A percentile compares a stretch with the other conserved stretches of the same genome.
Conservation (phyloP, 164 flowering plant species). For the Aristolochia fimbriata region DNA sequence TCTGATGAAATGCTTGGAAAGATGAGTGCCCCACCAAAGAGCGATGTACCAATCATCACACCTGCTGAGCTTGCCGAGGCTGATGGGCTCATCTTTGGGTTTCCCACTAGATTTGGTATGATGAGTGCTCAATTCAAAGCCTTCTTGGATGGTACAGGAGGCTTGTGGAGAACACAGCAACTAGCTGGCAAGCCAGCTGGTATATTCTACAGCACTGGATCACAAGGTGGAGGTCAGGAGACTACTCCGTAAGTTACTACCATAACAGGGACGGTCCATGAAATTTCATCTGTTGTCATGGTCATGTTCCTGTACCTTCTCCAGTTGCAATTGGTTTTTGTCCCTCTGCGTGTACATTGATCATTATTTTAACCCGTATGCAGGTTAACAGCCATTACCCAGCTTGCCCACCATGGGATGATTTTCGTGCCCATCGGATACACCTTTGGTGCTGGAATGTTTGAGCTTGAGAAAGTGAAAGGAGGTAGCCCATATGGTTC, state of each 20-base stretch:
- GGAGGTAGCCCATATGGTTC: slow-evolving; percentile 94
- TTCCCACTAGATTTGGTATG: slow-evolving; percentile 93
- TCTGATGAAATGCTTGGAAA: slow-evolving; percentile 65
- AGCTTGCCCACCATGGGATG: slow-evolving; percentile 88
- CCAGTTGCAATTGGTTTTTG: not conserved
- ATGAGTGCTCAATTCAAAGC: slow-evolving; percentile 94
- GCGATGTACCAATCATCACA: slow-evolving; percentile 54
- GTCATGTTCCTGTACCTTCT: not conserved
- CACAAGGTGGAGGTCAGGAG: slow-evolving; percentile 94
- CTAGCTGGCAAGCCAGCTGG: slow-evolving; percentile 95
- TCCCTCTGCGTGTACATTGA: not conserved
- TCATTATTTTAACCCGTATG: not conserved
- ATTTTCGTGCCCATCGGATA: slow-evolving; percentile 84
- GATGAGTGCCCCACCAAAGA: slow-evolving; percentile 87
- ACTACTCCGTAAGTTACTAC: slow-evolving; percentile 61
- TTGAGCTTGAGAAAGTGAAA: slow-evolving; percentile 78
- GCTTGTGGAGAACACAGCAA: slow-evolving; percentile 70
- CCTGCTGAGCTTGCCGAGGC: slow-evolving; percentile 76
- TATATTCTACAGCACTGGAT: slow-evolving; percentile 74
- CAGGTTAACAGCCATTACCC: slow-evolving; percentile 87
- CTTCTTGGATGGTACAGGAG: slow-evolving; percentile 79
- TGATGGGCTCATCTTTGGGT: slow-evolving; percentile 81
- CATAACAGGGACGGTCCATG: not conserved
- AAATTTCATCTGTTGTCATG: no score
- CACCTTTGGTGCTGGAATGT: slow-evolving; percentile 95